Base-by-base conservation (phyloP, 2,329 filamentous ascomycete species). In the Mollisiaceae sp. region DNA sequence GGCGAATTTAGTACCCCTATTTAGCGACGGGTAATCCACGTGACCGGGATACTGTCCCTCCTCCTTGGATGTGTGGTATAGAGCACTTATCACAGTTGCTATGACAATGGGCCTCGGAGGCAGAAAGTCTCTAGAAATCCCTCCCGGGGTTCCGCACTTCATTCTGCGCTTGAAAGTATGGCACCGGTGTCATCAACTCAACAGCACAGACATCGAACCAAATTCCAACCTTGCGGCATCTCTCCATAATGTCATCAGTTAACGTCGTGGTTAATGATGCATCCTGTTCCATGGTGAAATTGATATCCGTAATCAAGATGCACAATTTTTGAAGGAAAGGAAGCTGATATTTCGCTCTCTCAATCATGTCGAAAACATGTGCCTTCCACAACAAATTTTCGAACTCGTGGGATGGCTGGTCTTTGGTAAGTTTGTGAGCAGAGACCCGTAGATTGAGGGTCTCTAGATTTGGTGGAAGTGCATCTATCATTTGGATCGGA, bases 101-200 rank as follows among this genome's bases (percentile, higher is more conserved):
- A 3, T 32, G 27, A 9, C 38, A 41, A 9, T 41, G 38, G 4
- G 27, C 8, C 12, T 41, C 38, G 38, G 15, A 41, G 38, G 12
- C 2, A 24, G 3, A 22, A 24, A 8, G 18, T 22, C 45, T 50
- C 41, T 59, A 65, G 24, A 58, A 65, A 22, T 67, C 59, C 18
- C 59, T 24, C 35, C 65, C 66, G 1, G 63, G 63, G 54, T 68
- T 64, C 24, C 64, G 54, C 36, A 45, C 32, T 1, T 4, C 20
- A 20, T 27, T 60, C 61, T 66, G 64, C 45, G 62, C 66, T n/a
- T 45, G 18, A 24, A 66, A 66, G 24, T 54, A 66, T 43, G 64
- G 61, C 12, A 62, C 60, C 20, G 20, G 12, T 24, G 66, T 66
- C 43, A 27, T 35, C 36, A 60, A 47, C 20, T 27, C 41, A 45